phyloP scores from a whole-genome alignment of 331 rosid species.

The Cydonia oblonga region DNA sequence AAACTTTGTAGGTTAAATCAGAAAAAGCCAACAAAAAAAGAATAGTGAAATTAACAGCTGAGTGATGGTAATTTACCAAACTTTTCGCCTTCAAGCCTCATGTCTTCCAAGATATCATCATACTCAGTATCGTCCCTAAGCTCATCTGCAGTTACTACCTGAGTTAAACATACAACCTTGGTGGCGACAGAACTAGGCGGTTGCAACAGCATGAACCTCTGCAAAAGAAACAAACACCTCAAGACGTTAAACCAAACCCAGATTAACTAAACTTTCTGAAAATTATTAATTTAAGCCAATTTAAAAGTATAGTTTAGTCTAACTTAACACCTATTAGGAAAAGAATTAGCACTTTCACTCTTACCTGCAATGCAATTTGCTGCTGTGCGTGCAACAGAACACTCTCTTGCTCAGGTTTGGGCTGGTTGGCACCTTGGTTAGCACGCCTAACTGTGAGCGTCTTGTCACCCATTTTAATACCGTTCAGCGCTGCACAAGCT shows the following conservation, averaged over 20 bases:
- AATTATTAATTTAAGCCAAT: neutral
- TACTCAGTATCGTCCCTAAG: conserved; percentile 87
- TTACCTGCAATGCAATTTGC: conserved; percentile 85
- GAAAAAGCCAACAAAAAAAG: neutral
- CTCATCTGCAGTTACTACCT: conserved; percentile 76
- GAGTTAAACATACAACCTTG: conserved; percentile 83
- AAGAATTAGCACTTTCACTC: neutral
- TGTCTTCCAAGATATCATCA: conserved; percentile 85
- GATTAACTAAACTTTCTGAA: neutral
- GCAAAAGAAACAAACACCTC: conserved; percentile 10
- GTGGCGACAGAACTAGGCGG: conserved; percentile 71
- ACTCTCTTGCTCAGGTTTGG: conserved; percentile 93
- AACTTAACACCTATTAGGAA: neutral
- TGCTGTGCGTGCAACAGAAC: conserved; percentile 87
- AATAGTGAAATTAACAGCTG: neutral
- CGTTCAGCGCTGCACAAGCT: conserved; percentile 96
- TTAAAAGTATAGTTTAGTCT: too few relatives aligned
- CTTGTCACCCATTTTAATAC: conserved; percentile 98
- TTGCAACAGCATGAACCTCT: conserved; percentile 66
- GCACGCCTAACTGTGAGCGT: conserved; percentile 97
- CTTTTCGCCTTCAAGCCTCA: conserved; percentile 85
- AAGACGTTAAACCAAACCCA: neutral
- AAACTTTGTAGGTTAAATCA: neutral
- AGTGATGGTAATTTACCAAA: conserved; percentile 39
- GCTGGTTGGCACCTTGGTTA: conserved; percentile 84